These are phyloP conservation scores for Euphorbia corollata DNA, from an alignment of 441 rosid genomes.

Conservation along the genomic window DNA sequence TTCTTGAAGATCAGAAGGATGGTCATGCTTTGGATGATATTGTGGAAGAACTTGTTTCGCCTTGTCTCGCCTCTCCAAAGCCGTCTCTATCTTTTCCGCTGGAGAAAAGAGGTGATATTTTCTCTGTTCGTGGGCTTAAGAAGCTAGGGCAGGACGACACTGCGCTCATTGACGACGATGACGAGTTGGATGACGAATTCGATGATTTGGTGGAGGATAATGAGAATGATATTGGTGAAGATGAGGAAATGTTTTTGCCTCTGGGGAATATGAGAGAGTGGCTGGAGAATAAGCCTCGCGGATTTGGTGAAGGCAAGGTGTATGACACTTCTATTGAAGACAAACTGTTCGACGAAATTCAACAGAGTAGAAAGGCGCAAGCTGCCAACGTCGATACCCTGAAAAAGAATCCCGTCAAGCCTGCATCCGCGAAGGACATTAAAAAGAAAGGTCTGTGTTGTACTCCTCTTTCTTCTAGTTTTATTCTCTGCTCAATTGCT, in stretches of 20 bases:
- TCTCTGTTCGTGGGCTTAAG: slow-evolving; percentile 20
- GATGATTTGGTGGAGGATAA: slow-evolving; percentile 28
- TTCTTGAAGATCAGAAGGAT: slow-evolving; percentile 20
- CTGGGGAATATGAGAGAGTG: slow-evolving; percentile 54
- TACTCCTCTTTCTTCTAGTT: background rate
- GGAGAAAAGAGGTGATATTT: slow-evolving; percentile 17
- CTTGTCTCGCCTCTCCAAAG: slow-evolving; percentile 19
- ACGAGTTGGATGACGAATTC: slow-evolving; percentile 30
- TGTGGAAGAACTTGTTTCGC: slow-evolving; percentile 35
- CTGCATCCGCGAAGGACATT: slow-evolving; percentile 26
- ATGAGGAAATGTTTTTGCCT: slow-evolving; percentile 36
- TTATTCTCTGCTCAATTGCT: background rate
- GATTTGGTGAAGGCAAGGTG: slow-evolving; percentile 66
- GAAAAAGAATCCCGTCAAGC: slow-evolving; percentile 37
- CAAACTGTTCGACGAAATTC: slow-evolving; percentile 64
- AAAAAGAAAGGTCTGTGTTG: slow-evolving; percentile 38
- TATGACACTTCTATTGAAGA: slow-evolving; percentile 69
- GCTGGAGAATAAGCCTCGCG: slow-evolving; percentile 61
- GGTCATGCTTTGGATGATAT: slow-evolving; percentile 33
- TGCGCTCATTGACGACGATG: slow-evolving; percentile 19
- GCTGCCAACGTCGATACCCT: slow-evolving; percentile 55
- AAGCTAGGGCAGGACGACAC: slow-evolving; percentile 19
- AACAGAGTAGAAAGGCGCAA: slow-evolving; percentile 57
- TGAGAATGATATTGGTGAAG: slow-evolving; percentile 26
- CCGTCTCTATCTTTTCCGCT: slow-evolving; percentile 17